Percentiles rank a stretch among this genome's conserved stretches.
Evolutionary conservation across 257 asterid species (phyloP).

Genomic region (Fraxinus anomala): DNA sequence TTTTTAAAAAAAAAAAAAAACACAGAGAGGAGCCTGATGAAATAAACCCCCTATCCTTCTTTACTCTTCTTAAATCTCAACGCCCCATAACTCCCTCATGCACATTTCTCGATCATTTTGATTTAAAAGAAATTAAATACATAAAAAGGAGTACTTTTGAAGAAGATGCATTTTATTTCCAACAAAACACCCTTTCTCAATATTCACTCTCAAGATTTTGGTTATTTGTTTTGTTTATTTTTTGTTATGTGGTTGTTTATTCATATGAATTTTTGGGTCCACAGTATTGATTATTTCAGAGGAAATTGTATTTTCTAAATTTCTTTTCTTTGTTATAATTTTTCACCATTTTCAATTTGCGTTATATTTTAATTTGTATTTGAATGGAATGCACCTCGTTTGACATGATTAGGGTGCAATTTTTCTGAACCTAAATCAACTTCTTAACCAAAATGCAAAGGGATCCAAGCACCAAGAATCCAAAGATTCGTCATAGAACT

Average conservation of each 20-base stretch:
- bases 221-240: slow-evolving; percentile 8
- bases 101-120: too few species aligned
- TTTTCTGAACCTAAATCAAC: slow-evolving; percentile 12
- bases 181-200: too few species aligned
- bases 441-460: slow-evolving; percentile 19
- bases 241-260: slow-evolving; percentile 8
- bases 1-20: too few species aligned
- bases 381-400: neutral
- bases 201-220: neutral
- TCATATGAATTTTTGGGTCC: neutral
- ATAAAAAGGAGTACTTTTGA: neutral
- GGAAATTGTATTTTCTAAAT: neutral
- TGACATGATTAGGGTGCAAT: slow-evolving; percentile 23
- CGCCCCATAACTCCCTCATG: too few species aligned
- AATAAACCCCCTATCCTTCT: too few species aligned
- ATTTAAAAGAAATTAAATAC: too few species aligned
- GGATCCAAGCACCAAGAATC: slow-evolving; percentile 39
- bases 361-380: neutral
- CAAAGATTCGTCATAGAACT: slow-evolving; percentile 22
- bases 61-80: too few species aligned
- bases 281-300: neutral
- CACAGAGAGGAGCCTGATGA: too few species aligned
- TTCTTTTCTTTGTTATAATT: neutral
- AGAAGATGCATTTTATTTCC: neutral
- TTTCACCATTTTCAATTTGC: neutral